Evolutionary conservation across 148 eudicot species (phyloP).

Genomic region (Rhododendron vialii): DNA sequence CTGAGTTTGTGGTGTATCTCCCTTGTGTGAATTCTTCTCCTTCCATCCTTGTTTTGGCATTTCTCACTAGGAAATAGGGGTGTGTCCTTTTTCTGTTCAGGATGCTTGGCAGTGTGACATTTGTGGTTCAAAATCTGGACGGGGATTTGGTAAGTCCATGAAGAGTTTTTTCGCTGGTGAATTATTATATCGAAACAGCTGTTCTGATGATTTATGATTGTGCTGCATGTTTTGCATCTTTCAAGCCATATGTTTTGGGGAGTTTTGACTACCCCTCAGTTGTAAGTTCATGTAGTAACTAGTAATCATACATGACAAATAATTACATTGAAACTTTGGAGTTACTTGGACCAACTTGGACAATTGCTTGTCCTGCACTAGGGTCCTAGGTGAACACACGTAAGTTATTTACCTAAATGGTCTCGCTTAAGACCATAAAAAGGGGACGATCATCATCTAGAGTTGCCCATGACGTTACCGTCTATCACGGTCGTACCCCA

Average conservation of each 20-base stretch:
- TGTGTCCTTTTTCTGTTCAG: constrained; percentile 28
- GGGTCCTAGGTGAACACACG: too few relatives aligned
- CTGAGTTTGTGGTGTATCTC: not conserved
- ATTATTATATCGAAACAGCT: not conserved
- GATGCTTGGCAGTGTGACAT: constrained; percentile 96
- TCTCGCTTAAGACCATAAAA: too few relatives aligned
- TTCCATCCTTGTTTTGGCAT: not conserved
- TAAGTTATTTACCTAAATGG: too few relatives aligned
- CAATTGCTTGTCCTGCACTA: not conserved
- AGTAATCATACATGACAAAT: not conserved
- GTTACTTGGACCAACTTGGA: not conserved
- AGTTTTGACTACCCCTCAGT: not conserved
- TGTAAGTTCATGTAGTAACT: not conserved
- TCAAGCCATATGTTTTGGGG: not conserved
- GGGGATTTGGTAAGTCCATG: constrained; percentile 78
- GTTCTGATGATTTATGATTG: not conserved
- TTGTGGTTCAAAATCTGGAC: constrained; percentile 92
- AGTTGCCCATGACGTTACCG: too few relatives aligned
- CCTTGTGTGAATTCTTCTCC: not conserved
- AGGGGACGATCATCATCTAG: too few relatives aligned
- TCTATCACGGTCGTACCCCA: too few relatives aligned
- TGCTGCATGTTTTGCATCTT: not conserved
- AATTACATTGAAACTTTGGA: not conserved
- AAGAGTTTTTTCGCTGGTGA: not conserved
- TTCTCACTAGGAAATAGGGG: constrained; percentile 9